phyloP scores from a whole-genome alignment of 2,329 filamentous ascomycete species.

The Penicillium nordicum region DNA sequence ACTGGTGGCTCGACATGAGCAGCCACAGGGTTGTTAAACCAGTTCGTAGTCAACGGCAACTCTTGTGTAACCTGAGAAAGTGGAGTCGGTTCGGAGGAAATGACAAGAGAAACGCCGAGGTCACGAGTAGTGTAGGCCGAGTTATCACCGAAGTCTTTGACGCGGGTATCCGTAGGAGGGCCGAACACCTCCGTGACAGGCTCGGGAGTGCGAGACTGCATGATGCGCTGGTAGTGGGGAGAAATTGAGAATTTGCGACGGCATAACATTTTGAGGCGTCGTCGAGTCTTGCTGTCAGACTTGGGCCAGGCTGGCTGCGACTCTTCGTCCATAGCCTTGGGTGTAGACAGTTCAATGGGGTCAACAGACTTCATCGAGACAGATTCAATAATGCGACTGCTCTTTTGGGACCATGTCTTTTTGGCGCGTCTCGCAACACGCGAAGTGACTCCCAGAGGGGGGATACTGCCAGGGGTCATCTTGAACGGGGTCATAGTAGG shows the following conservation, averaged over 20 bases:
- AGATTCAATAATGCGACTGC: constrained; percentile 28
- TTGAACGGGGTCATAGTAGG: constrained; percentile 66
- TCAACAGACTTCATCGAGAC: constrained; percentile 17
- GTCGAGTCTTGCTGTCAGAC: constrained; percentile 57
- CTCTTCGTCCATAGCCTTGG: constrained; percentile 35
- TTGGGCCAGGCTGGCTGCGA: constrained; percentile 52
- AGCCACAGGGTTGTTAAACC: constrained; percentile 37
- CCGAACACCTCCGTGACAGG: constrained; percentile 48
- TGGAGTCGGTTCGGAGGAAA: constrained; percentile 39
- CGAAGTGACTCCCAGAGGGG: constrained; percentile 62
- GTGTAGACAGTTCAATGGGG: constrained; percentile 49
- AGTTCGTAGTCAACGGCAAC: constrained; percentile 28
- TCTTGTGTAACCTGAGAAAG: constrained; percentile 35
- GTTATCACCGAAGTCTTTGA: constrained; percentile 20
- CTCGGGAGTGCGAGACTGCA: constrained; percentile 59
- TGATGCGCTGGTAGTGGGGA: constrained; percentile 61
- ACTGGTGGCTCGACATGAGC: constrained; percentile 3
- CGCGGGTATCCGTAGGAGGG: constrained; percentile 27
- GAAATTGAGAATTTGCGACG: constrained; percentile 60
- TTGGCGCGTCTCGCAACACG: constrained; percentile 61
- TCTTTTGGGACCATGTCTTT: constrained; percentile 55
- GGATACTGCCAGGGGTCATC: constrained; percentile 60
- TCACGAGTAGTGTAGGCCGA: constrained; percentile 44
- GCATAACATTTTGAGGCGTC: constrained; percentile 57
- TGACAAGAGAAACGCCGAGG: constrained; percentile 44